Conservation (phyloP, 1,139 yeast genomes). For the Blastobotrys arbuscula region DNA sequence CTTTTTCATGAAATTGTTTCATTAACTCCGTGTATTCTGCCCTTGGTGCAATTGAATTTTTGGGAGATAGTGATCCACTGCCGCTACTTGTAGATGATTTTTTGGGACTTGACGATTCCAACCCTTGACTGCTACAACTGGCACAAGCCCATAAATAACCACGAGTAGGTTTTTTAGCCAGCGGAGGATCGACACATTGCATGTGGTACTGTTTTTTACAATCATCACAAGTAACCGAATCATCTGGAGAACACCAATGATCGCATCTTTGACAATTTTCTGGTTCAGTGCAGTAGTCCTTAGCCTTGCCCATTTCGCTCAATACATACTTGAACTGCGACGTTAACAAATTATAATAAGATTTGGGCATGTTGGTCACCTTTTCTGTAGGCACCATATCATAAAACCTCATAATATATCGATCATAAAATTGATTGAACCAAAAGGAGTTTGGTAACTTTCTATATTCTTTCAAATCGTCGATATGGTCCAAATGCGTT, state of each 20-base stretch:
- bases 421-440: constrained; percentile 79
- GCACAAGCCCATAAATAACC: constrained; percentile 97
- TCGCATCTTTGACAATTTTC: constrained; percentile 69
- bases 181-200: constrained; percentile 83
- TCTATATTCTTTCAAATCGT: constrained; percentile 51
- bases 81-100: constrained; percentile 3
- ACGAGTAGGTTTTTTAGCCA: constrained; percentile 70
- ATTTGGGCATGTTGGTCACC: constrained; percentile 51
- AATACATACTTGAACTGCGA: constrained; percentile 70
- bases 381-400: constrained; percentile 63
- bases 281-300: constrained; percentile 58
- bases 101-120: constrained; percentile 16
- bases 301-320: constrained; percentile 65
- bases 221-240: constrained; percentile 77
- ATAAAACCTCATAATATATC: constrained; percentile 79
- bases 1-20: constrained; percentile 35
- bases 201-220: constrained; percentile 71
- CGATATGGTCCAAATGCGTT: constrained; percentile 60
- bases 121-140: constrained; percentile 45
- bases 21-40: constrained; percentile 60
- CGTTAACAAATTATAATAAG: constrained; percentile 56
- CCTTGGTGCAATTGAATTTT: constrained; percentile 22
- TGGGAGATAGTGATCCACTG: constrained; percentile 6
- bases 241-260: constrained; percentile 76
- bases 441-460: constrained; percentile 66